Percentiles rank a stretch among this genome's conserved stretches.
Evolutionary conservation across 164 flowering plant species (phyloP).

Genomic region (Kingdonia uniflora): DNA sequence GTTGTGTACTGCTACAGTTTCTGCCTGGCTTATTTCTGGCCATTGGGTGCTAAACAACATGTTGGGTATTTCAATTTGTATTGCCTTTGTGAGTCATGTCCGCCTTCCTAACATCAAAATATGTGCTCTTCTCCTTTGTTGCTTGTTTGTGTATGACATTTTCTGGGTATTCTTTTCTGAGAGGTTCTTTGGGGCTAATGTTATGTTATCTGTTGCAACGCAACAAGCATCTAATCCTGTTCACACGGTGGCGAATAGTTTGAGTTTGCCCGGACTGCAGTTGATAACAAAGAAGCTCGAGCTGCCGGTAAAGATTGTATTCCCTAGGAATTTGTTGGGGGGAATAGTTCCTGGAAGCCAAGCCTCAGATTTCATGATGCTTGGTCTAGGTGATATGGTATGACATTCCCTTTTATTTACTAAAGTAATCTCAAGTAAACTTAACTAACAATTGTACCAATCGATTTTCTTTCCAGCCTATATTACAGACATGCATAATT

Average conservation of each 20-base stretch:
- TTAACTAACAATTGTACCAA: neutral
- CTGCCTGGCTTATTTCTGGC: constrained; percentile 83
- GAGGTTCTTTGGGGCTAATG: constrained; percentile 92
- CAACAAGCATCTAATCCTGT: constrained; percentile 94
- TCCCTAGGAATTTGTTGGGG: constrained; percentile 78
- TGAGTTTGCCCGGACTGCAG: constrained; percentile 90
- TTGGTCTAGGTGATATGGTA: constrained; percentile 99
- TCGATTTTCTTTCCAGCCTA: too few relatives aligned
- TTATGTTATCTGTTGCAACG: constrained; percentile 95
- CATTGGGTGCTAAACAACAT: constrained; percentile 88
- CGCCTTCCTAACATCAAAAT: constrained; percentile 92
- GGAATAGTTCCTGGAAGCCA: constrained; percentile 45
- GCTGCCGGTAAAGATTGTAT: constrained; percentile 85
- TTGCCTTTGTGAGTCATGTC: constrained; percentile 95
- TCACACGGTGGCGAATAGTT: constrained; percentile 79
- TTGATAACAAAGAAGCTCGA: constrained; percentile 82
- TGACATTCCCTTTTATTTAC: constrained; percentile 10
- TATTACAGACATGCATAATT: too few relatives aligned
- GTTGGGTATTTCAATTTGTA: constrained; percentile 79
- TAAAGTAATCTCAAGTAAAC: constrained; percentile 1
- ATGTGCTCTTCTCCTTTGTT: constrained; percentile 84
- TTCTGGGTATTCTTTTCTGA: constrained; percentile 99
- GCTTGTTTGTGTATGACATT: constrained; percentile 83
- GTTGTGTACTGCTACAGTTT: constrained; percentile 38
- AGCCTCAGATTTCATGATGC: constrained; percentile 82